Evolutionary conservation across 257 asterid genomes (phyloP).

Genomic region (Handroanthus guayacan): DNA sequence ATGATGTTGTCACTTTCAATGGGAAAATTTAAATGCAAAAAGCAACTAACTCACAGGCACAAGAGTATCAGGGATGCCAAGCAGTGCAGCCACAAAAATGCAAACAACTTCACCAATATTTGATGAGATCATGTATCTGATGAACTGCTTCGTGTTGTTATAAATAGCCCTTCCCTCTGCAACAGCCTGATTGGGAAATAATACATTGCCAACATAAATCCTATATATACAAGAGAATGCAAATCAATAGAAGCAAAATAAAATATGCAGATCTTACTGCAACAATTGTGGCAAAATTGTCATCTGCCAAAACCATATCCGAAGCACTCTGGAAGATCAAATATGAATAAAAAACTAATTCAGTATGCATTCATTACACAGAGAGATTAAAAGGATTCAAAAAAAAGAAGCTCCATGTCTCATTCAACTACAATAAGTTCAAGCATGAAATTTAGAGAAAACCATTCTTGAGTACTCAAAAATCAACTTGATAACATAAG

Average conservation of each 20-base stretch:
- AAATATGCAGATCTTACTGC: constrained; percentile 68
- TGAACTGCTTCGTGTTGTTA: constrained; percentile 95
- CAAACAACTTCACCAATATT: constrained; percentile 99
- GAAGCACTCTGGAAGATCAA: constrained; percentile 93
- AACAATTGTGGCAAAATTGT: constrained; percentile 95
- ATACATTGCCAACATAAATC: constrained; percentile 16
- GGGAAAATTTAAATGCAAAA: constrained; percentile 23
- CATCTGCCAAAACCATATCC: constrained; percentile 99
- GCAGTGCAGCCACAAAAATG: constrained; percentile 96
- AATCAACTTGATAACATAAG: constrained; percentile 7
- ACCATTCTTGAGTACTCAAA: constrained; percentile 16
- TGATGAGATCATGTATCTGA: constrained; percentile 97
- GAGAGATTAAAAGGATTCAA: constrained; percentile 19
- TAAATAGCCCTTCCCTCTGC: constrained; percentile 99
- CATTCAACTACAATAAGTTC: constrained; percentile 11
- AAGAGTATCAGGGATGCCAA: constrained; percentile 98
- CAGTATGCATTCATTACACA: constrained; percentile 26
- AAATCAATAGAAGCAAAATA: constrained; percentile 26
- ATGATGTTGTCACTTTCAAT: constrained; percentile 11
- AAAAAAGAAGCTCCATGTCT: neutral
- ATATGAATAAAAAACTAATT: constrained; percentile 24
- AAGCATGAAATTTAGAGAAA: constrained; percentile 18
- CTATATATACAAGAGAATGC: constrained; percentile 18
- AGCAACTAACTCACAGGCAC: constrained; percentile 79
- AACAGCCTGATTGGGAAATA: constrained; percentile 72